Evolutionary conservation across 495 filamentous ascomycete species (phyloP), one percentile per base, ranked within the genome.

Genomic region (Neurospora discreta): DNA sequence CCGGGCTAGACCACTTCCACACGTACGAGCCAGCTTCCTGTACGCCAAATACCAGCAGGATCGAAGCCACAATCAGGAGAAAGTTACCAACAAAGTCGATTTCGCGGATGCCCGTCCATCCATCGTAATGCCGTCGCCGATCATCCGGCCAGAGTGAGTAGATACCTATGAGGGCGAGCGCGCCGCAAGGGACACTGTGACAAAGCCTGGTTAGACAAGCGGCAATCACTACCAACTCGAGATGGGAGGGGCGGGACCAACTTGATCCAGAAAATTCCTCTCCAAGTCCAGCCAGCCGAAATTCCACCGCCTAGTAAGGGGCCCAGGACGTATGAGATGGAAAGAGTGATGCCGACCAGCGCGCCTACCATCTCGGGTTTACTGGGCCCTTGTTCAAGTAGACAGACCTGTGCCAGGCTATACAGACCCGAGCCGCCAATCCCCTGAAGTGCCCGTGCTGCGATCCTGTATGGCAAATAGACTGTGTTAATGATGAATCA

Each of bases 251-350:
- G 23, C n/a, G 40, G 36, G 9, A 76, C 78, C 13, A 52, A 84
- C 84, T 93, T 93, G 81, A 93, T 88, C 88, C 88, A 92, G 77
- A 91, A 93, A 39, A 86, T 86, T 84, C 89, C 91, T 40, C 89
- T 77, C 92, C 91, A 93, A 5, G 82, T 83, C 16, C 88, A 82
- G 5, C 84, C 81, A 65, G 90, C 82, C 0, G 91, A 86, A 68
- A 94, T 89, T 2, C 85, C 83, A 23, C 91, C 91, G 15, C 91
- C 91, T 2, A 93, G 80, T 3, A 94, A 76, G 2, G 91, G 92
- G 0, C 92, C 92, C 7, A 89, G 76, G 3, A 85, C 78, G 70
- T 82, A 85, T 3, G 83, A 84, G 3, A 84, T 76, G 15, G 82
- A 83, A 15, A 85, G 75, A 0, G 83, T 84, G 43, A 82, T 71